phyloP scores from a whole-genome alignment of 2,329 filamentous ascomycete genomes.

The Epichloe sylvatica region DNA sequence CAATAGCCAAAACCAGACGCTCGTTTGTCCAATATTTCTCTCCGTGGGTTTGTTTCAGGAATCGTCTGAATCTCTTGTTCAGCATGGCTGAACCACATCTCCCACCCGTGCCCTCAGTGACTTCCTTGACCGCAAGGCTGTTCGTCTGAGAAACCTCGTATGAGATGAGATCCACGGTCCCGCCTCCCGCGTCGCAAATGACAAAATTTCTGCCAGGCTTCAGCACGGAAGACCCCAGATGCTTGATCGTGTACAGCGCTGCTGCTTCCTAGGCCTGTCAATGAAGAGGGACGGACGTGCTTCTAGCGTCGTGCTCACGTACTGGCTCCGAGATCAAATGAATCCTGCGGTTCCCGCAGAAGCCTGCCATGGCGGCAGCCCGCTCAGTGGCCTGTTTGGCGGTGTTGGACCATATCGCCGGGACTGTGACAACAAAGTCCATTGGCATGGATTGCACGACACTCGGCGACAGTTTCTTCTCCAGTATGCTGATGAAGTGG shows the following conservation, averaged over 20 bases:
- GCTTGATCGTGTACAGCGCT: constrained; percentile 33
- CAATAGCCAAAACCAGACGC: constrained; percentile 25
- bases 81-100: constrained; percentile 36
- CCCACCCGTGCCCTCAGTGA: constrained; percentile 33
- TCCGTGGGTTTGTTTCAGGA: constrained; percentile 29
- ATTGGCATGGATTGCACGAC: constrained; percentile 30
- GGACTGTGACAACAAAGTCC: constrained; percentile 43
- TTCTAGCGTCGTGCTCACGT: constrained; percentile 3
- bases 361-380: constrained; percentile 24
- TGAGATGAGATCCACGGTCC: constrained; percentile 40
- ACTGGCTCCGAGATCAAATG: constrained; percentile 36
- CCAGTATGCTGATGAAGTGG: constrained; percentile 32
- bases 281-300: too few relatives aligned
- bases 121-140: constrained; percentile 32
- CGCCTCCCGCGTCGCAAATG: constrained; percentile 40
- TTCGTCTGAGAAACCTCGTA: constrained; percentile 32
- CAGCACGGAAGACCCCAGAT: constrained; percentile 26
- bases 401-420: constrained; percentile 43
- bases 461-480: constrained; percentile 26
- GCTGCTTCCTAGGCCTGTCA: constrained; percentile 29
- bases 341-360: constrained; percentile 27
- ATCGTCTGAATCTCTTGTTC: constrained; percentile 32
- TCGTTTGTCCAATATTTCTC: constrained; percentile 29
- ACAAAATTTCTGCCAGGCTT: constrained; percentile 34
- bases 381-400: constrained; percentile 36